These are phyloP conservation scores for Umbilicaria muhlenbergii DNA, from an alignment of 495 filamentous ascomycete genomes.

Conservation along the genomic window DNA sequence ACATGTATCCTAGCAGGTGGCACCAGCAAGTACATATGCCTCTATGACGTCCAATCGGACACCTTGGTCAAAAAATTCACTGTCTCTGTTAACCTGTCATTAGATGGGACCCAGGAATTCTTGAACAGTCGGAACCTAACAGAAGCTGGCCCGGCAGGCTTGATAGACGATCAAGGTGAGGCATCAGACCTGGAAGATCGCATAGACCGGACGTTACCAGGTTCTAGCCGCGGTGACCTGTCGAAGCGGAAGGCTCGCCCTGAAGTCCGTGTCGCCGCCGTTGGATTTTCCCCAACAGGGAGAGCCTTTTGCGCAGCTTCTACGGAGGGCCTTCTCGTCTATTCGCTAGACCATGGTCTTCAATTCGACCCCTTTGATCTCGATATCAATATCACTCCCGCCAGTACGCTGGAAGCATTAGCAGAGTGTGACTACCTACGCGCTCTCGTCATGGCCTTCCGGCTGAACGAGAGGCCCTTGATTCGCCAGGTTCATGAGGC, in stretches of 20 bases:
- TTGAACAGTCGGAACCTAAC: conserved; percentile 83
- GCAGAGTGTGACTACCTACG: conserved; percentile 67
- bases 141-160: conserved; percentile 68
- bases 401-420: conserved; percentile 61
- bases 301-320: conserved; percentile 86
- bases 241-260: conserved; percentile 57
- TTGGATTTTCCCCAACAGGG: conserved; percentile 79
- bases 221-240: conserved; percentile 71
- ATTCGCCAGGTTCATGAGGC: conserved; percentile 73
- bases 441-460: conserved; percentile 92
- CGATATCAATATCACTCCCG: conserved; percentile 79
- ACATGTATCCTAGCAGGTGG: conserved; percentile 78
- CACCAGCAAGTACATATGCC: conserved; percentile 93
- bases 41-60: conserved; percentile 81
- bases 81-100: conserved; percentile 79
- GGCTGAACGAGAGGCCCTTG: conserved; percentile 65
- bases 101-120: conserved; percentile 93
- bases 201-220: conserved; percentile 71
- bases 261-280: conserved; percentile 70
- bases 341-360: conserved; percentile 65
- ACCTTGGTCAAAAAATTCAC: conserved; percentile 89
- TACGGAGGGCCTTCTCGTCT: conserved; percentile 86
- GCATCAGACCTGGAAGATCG: conserved; percentile 78
- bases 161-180: conserved; percentile 77
- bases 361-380: conserved; percentile 93